Conservation (phyloP, 352 stramenopile genomes). For the Hyaloperonospora arabidopsidis region DNA sequence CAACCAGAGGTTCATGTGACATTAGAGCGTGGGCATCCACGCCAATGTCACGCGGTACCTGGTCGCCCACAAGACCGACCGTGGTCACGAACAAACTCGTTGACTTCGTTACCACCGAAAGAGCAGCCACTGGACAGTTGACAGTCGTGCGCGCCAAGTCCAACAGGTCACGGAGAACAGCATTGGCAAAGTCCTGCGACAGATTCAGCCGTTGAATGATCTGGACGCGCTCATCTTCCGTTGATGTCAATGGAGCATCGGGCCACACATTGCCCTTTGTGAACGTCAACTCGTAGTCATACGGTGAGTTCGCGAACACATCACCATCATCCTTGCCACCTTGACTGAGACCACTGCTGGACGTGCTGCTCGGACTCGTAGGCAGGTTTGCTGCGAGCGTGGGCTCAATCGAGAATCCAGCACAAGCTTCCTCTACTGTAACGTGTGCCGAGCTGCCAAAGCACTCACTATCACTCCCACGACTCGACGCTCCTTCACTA, state of each 20-base stretch:
- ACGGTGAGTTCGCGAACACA: conserved; percentile 45
- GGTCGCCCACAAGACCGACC: conserved; percentile 64
- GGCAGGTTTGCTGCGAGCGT: conserved; percentile 19
- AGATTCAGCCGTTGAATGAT: conserved; percentile 64
- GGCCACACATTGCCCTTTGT: conserved; percentile 69
- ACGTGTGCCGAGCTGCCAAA: conserved; percentile 31
- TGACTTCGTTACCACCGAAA: conserved; percentile 61
- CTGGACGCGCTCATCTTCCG: conserved; percentile 47
- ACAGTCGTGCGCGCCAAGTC: conserved; percentile 63
- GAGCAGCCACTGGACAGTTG: conserved; percentile 57
- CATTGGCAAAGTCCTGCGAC: conserved; percentile 69
- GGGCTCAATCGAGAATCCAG: conserved; percentile 38
- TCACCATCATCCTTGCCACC: conserved; percentile 47
- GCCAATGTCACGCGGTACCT: conserved; percentile 67
- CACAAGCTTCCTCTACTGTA: conserved; percentile 31
- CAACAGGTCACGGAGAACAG: conserved; percentile 61
- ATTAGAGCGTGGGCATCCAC: conserved; percentile 74
- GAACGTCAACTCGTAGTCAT: conserved; percentile 64
- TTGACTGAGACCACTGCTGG: conserved; percentile 28
- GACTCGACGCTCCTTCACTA: conserved; percentile 23
- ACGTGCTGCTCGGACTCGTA: conserved; percentile 29
- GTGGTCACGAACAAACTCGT: conserved; percentile 74
- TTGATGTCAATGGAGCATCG: conserved; percentile 50
- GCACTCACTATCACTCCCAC: conserved; percentile 27
- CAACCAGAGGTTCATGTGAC: conserved; percentile 55